Evolutionary conservation across 2,329 filamentous ascomycete genomes (phyloP).

Genomic region (Zasmidium cellare): DNA sequence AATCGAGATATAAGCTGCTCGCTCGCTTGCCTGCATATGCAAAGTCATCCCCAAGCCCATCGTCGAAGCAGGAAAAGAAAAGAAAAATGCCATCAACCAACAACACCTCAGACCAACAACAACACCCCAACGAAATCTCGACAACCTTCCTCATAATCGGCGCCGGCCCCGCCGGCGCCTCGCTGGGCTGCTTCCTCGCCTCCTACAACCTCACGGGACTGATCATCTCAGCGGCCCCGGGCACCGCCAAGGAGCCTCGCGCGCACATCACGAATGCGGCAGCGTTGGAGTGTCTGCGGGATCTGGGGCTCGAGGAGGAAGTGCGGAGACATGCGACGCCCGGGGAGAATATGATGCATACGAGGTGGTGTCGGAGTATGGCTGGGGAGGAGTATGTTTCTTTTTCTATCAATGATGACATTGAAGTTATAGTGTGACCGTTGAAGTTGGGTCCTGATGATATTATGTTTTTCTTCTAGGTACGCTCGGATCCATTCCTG

Average conservation of each 20-base stretch:
- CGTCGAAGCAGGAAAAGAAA: not conserved
- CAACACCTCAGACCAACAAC: slow-evolving; percentile 4
- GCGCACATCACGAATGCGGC: slow-evolving; percentile 63
- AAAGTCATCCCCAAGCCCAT: not conserved
- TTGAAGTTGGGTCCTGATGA: not conserved
- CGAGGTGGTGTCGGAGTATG: slow-evolving; percentile 47
- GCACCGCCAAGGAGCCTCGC: slow-evolving; percentile 57
- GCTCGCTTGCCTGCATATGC: not conserved
- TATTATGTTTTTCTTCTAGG: not conserved
- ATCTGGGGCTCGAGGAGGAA: slow-evolving; percentile 45
- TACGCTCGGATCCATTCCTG: slow-evolving; percentile 42
- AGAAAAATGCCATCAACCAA: not conserved
- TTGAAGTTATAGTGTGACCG: no score
- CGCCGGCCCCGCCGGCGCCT: slow-evolving; percentile 37
- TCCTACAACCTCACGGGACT: slow-evolving; percentile 49
- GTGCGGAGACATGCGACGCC: slow-evolving; percentile 34
- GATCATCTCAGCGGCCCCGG: slow-evolving; percentile 51
- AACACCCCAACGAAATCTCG: slow-evolving; percentile 1
- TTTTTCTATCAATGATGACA: no score
- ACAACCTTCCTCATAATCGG: slow-evolving; percentile 36
- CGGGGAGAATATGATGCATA: slow-evolving; percentile 41
- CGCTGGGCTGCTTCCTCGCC: slow-evolving; percentile 35
- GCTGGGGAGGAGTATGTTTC: slow-evolving; percentile 44
- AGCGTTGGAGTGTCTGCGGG: slow-evolving; percentile 49
- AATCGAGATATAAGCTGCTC: not conserved